phyloP scores from a whole-genome alignment of 495 filamentous ascomycete species.

The Neurospora sp. region DNA sequence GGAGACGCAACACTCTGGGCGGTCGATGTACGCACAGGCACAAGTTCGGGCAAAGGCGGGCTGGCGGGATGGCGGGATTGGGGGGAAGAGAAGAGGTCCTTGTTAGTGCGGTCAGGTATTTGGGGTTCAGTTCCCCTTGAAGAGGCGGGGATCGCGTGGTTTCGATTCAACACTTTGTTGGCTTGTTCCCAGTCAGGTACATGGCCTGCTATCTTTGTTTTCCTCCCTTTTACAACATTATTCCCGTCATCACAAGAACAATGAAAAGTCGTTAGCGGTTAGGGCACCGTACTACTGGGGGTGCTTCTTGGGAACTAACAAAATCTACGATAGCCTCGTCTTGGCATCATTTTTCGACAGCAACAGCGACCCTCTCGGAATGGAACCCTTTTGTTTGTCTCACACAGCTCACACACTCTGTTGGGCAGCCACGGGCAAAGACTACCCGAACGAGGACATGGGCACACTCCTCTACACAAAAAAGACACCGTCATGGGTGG shows the following conservation, averaged over 20 bases:
- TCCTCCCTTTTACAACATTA: background rate
- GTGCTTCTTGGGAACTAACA: background rate
- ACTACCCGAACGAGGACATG: background rate
- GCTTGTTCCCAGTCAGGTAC: background rate
- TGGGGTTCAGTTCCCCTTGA: background rate
- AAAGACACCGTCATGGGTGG: background rate
- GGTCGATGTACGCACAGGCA: background rate
- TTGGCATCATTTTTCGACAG: background rate
- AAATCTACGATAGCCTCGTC: background rate
- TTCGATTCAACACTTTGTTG: background rate
- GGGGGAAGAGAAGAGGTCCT: background rate
- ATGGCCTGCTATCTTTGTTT: background rate
- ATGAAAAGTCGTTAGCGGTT: background rate
- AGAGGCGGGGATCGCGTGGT: background rate
- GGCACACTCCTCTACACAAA: background rate
- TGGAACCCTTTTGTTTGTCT: background rate
- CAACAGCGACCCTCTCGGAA: background rate
- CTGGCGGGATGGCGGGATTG: background rate
- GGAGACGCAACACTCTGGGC: background rate
- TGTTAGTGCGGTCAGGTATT: background rate
- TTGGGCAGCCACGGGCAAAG: background rate
- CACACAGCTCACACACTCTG: background rate
- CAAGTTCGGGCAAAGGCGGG: background rate
- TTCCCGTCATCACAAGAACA: background rate
- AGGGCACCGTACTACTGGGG: background rate